These are phyloP conservation scores for Tulasnella sp. DNA, from an alignment of 768 basidiomycete genomes.

Conservation along the genomic window DNA sequence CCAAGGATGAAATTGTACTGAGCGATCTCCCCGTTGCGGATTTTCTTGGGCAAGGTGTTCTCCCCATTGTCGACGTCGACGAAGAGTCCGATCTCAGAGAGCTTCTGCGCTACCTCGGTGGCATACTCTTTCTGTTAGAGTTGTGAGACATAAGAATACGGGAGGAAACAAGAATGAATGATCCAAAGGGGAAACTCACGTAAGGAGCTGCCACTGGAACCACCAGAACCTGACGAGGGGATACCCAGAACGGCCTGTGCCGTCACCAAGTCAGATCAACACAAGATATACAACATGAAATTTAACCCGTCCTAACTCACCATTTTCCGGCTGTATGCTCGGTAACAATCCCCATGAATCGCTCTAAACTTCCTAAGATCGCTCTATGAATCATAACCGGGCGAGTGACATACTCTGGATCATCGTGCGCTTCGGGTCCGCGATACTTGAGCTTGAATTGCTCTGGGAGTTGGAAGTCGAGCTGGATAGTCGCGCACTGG, in stretches of 20 bases:
- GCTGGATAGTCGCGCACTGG: slow-evolving; percentile 98
- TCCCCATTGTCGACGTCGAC: slow-evolving; percentile 88
- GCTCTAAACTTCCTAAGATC: slow-evolving; percentile 84
- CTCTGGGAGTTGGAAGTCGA: slow-evolving; percentile 97
- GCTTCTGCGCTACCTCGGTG: slow-evolving; percentile 57
- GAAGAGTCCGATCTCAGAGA: slow-evolving; percentile 63
- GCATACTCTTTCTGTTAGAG: slow-evolving; percentile 75
- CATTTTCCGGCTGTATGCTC: slow-evolving; percentile 98
- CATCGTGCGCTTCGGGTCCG: slow-evolving; percentile 57
- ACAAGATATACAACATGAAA: not conserved
- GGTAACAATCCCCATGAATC: slow-evolving; percentile 94
- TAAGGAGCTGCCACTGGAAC: slow-evolving; percentile 87
- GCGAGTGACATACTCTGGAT: slow-evolving; percentile 45
- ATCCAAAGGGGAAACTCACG: slow-evolving; percentile 43
- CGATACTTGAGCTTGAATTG: slow-evolving; percentile 93
- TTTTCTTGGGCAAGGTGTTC: slow-evolving; percentile 93
- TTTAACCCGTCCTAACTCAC: slow-evolving; percentile 45
- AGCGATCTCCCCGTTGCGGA: slow-evolving; percentile 91
- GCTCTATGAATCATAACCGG: slow-evolving; percentile 99
- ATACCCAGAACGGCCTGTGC: slow-evolving; percentile 92
- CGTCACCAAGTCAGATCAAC: slow-evolving; percentile 13
- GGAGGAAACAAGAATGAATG: not conserved
- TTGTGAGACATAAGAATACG: not conserved
- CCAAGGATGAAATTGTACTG: slow-evolving; percentile 98
- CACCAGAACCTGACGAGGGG: slow-evolving; percentile 89